Percentiles rank a stretch among this genome's conserved stretches.
phyloP scores from a whole-genome alignment of 352 stramenopile species.

The Peronospora farinosa region DNA sequence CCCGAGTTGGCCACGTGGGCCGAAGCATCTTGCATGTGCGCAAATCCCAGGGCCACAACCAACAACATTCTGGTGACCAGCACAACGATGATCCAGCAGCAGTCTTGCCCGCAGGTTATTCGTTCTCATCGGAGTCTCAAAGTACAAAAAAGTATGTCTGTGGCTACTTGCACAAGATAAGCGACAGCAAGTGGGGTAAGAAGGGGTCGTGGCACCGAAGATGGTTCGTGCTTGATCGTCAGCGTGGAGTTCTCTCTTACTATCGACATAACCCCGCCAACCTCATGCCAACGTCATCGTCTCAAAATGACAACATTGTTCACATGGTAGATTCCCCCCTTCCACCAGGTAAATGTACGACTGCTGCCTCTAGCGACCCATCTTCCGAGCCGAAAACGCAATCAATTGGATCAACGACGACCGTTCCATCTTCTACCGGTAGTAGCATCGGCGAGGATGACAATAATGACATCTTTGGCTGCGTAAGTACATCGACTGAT shows the following conservation, averaged over 20 bases:
- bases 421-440: not conserved
- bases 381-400: slow-evolving; percentile 13
- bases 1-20: slow-evolving; percentile 66
- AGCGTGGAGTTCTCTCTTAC: slow-evolving; percentile 69
- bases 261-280: slow-evolving; percentile 78
- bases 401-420: slow-evolving; percentile 9
- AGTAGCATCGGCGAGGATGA: slow-evolving; percentile 8
- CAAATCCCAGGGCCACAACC: slow-evolving; percentile 36
- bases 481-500: slow-evolving; percentile 4
- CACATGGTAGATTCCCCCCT: slow-evolving; percentile 46
- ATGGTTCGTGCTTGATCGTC: slow-evolving; percentile 80
- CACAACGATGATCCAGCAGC: slow-evolving; percentile 27
- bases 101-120: slow-evolving; percentile 39
- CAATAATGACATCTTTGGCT: slow-evolving; percentile 1
- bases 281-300: slow-evolving; percentile 39
- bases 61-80: slow-evolving; percentile 9
- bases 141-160: slow-evolving; percentile 78
- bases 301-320: slow-evolving; percentile 57
- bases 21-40: slow-evolving; percentile 70
- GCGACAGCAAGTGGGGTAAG: slow-evolving; percentile 77
- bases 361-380: slow-evolving; percentile 5
- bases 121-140: slow-evolving; percentile 71
- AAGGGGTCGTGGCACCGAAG: slow-evolving; percentile 77
- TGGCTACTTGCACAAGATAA: slow-evolving; percentile 82
- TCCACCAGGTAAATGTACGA: slow-evolving; percentile 7